phyloP scores from a whole-genome alignment of 1,139 yeast genomes.

The Sugiyamaella pinicola region DNA sequence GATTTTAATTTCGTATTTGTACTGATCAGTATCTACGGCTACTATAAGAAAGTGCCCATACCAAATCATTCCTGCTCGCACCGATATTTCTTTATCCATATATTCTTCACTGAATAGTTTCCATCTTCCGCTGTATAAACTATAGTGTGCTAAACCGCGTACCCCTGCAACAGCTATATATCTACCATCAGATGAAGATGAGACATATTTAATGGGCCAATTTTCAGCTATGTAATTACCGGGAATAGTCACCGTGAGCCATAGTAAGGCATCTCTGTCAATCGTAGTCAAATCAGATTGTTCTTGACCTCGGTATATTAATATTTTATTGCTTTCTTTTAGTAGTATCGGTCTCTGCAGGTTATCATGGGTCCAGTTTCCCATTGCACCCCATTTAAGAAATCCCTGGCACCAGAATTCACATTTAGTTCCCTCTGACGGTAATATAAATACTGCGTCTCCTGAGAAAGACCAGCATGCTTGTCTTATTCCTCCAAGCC shows the following conservation, averaged over 20 bases:
- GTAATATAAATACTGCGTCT: conserved; percentile 36
- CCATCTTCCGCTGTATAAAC: conserved; percentile 46
- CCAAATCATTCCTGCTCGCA: conserved; percentile 50
- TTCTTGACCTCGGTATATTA: conserved; percentile 46
- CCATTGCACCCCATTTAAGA: conserved; percentile 40
- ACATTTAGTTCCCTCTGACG: conserved; percentile 24
- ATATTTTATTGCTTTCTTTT: conserved; percentile 41
- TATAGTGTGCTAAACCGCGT: conserved; percentile 47
- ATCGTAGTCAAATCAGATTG: conserved; percentile 44
- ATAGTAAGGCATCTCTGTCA: conserved; percentile 44
- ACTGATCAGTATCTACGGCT: conserved; percentile 40
- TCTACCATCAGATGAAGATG: conserved; percentile 46
- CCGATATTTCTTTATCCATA: conserved; percentile 44
- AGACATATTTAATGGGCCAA: conserved; percentile 46
- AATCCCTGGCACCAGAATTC: conserved; percentile 37
- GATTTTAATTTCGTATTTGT: conserved; percentile 39
- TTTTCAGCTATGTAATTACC: conserved; percentile 45
- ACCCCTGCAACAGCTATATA: conserved; percentile 49
- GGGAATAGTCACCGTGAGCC: conserved; percentile 47
- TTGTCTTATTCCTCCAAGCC: conserved; percentile 40
- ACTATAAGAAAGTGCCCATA: conserved; percentile 44
- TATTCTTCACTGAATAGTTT: conserved; percentile 43
- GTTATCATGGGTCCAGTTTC: conserved; percentile 37
- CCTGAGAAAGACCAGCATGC: conserved; percentile 43
- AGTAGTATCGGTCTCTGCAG: conserved; percentile 42